Conservation (phyloP, 108 stramenopile species). For the Skeletonema menzelii region DNA sequence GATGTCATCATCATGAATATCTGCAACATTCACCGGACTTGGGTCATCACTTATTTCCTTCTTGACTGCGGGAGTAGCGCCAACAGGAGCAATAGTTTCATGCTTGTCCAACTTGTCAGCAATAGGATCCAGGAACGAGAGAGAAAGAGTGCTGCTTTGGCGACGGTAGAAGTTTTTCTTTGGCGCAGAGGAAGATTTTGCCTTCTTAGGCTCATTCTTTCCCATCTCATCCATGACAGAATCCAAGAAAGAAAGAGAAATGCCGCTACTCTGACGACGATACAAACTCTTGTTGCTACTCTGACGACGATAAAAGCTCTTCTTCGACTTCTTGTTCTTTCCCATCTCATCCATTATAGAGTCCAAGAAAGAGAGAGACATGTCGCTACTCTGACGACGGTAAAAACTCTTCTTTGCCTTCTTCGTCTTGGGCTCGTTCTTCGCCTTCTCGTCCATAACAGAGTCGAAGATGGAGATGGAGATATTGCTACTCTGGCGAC, state of each 20-base stretch:
- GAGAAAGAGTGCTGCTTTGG: constrained; percentile 2
- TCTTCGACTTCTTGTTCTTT: constrained; percentile 6
- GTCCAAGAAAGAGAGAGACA: constrained; percentile 7
- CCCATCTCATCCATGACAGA: background rate
- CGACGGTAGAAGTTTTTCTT: constrained; percentile 15
- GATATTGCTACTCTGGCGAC: background rate
- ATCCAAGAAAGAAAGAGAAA: constrained; percentile 7
- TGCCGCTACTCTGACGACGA: background rate
- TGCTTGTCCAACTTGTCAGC: background rate
- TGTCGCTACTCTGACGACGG: constrained; percentile 1
- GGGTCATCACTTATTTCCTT: background rate
- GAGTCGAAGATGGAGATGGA: constrained; percentile 7
- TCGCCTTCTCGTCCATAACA: constrained; percentile 1
- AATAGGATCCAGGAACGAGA: background rate
- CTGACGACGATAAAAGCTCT: background rate
- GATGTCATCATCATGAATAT: constrained; percentile 41
- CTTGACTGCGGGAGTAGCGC: background rate
- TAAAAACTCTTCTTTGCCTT: background rate
- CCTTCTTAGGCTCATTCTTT: background rate
- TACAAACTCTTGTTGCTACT: background rate
- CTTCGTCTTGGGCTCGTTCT: constrained; percentile 7
- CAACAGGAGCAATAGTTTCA: background rate
- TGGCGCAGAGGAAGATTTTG: constrained; percentile 6
- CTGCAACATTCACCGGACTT: constrained; percentile 12
- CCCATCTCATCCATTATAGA: background rate